Evolutionary conservation across 441 rosid species (phyloP).

Genomic region (Eruca vesicaria): DNA sequence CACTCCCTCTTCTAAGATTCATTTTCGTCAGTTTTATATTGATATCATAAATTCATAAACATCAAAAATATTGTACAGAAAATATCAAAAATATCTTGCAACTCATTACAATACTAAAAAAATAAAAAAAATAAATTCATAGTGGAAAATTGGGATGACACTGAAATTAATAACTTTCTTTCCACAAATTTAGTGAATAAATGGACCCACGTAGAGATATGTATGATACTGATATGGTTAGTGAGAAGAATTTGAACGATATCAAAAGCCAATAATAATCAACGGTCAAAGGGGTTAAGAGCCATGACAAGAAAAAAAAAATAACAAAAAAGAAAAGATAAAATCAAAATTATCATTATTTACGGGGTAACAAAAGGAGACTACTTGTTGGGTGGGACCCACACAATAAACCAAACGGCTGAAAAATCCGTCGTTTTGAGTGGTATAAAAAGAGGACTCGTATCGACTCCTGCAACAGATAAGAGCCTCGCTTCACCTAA

Average conservation of each 20-base stretch:
- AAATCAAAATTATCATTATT: not conserved
- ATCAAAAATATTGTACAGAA: not conserved
- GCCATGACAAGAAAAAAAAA: no score
- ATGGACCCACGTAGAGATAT: slow-evolving; percentile 1
- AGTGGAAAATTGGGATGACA: not conserved
- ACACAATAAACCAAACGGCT: slow-evolving; percentile 23
- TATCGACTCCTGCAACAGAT: slow-evolving; percentile 30
- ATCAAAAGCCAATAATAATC: slow-evolving; percentile 23
- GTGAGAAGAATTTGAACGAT: slow-evolving; percentile 1
- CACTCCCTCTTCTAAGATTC: not conserved
- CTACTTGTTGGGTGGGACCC: slow-evolving; percentile 15
- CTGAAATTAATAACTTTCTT: not conserved
- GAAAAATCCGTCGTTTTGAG: slow-evolving; percentile 22
- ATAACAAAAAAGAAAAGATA: not conserved
- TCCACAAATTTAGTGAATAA: not conserved
- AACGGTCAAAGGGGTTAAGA: slow-evolving; percentile 33
- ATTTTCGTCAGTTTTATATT: not conserved
- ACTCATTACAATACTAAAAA: not conserved
- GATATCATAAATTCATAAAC: not conserved
- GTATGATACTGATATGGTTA: no score
- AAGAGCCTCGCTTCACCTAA: slow-evolving; percentile 10
- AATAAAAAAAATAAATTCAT: not conserved
- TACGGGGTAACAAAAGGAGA: not conserved
- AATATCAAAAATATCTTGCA: not conserved
- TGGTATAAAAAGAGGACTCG: slow-evolving; percentile 31